Evolutionary conservation across 2,329 filamentous ascomycete genomes (phyloP).

Genomic region (Trichoderma atroviride): DNA sequence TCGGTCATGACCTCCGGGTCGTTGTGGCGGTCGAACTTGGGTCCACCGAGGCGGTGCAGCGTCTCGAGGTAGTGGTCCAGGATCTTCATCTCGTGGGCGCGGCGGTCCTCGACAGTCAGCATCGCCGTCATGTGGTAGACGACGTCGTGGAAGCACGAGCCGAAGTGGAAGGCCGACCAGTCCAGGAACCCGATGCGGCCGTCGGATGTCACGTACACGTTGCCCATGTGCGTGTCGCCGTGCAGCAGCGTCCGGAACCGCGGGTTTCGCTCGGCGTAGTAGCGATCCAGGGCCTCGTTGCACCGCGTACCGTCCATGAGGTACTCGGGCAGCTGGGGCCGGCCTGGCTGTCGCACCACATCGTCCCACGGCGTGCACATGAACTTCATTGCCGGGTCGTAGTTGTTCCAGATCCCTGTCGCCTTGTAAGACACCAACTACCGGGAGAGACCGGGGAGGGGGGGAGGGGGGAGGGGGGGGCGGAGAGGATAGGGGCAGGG

Average conservation of each 20-base stretch:
- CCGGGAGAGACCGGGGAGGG: background rate
- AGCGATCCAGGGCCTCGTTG: slow-evolving; percentile 12
- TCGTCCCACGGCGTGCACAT: slow-evolving; percentile 18
- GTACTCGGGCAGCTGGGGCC: slow-evolving; percentile 9
- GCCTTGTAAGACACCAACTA: background rate
- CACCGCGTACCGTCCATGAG: slow-evolving; percentile 14
- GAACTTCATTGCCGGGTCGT: slow-evolving; percentile 19
- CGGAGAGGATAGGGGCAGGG: background rate
- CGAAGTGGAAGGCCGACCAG: slow-evolving; percentile 17
- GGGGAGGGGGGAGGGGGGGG: background rate
- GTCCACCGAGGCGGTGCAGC: slow-evolving; percentile 13
- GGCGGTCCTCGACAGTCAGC: slow-evolving; percentile 9
- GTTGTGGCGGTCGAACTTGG: slow-evolving; percentile 18
- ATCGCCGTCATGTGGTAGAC: slow-evolving; percentile 22
- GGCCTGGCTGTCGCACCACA: slow-evolving; percentile 6
- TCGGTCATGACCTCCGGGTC: slow-evolving; percentile 17
- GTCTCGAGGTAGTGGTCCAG: slow-evolving; percentile 15
- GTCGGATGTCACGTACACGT: slow-evolving; percentile 8
- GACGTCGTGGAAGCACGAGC: slow-evolving; percentile 19
- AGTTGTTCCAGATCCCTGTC: slow-evolving; percentile 20
- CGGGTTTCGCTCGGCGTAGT: slow-evolving; percentile 13
- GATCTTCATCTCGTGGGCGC: slow-evolving; percentile 14
- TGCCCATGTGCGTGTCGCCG: slow-evolving; percentile 11
- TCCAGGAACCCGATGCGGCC: slow-evolving; percentile 14
- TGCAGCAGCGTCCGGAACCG: slow-evolving; percentile 11